These are phyloP conservation scores for Gossypium trilobum DNA, from an alignment of 441 rosid species.

Conservation along the genomic window DNA sequence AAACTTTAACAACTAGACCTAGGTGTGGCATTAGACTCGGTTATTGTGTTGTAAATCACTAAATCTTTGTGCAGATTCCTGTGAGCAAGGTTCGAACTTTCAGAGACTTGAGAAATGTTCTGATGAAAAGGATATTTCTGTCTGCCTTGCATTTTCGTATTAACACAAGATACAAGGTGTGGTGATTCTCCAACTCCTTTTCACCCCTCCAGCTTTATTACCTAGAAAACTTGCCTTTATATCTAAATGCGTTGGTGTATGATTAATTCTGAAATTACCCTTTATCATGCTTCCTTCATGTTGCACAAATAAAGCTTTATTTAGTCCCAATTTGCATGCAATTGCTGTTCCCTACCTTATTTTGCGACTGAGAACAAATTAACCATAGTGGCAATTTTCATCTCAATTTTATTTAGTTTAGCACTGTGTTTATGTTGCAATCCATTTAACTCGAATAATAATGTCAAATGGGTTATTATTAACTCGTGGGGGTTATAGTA, in stretches of 20 bases:
- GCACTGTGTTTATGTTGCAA: background rate
- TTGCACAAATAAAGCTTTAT: background rate
- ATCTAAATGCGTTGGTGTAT: background rate
- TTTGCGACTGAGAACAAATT: background rate
- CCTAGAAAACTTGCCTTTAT: background rate
- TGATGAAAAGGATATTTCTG: constrained; percentile 98
- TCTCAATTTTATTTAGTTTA: background rate
- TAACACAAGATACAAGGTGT: constrained; percentile 93
- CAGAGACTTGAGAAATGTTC: constrained; percentile 83
- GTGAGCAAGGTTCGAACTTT: constrained; percentile 80
- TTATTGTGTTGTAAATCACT: constrained; percentile 18
- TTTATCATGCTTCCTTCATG: constrained; percentile 4
- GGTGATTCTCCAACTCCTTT: constrained; percentile 9
- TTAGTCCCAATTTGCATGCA: background rate
- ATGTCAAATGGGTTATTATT: constrained; percentile 5
- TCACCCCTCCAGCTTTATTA: background rate
- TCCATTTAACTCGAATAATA: background rate
- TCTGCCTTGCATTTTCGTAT: constrained; percentile 98
- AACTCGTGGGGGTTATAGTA: background rate
- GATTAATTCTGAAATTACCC: constrained; percentile 7
- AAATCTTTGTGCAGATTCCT: constrained; percentile 65
- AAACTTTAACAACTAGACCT: background rate
- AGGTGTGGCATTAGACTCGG: constrained; percentile 4
- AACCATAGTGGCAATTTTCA: background rate
- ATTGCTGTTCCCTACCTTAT: background rate